Evolutionary conservation across 2,329 filamentous ascomycete species (phyloP).

Genomic region (Fusarium falciforme): DNA sequence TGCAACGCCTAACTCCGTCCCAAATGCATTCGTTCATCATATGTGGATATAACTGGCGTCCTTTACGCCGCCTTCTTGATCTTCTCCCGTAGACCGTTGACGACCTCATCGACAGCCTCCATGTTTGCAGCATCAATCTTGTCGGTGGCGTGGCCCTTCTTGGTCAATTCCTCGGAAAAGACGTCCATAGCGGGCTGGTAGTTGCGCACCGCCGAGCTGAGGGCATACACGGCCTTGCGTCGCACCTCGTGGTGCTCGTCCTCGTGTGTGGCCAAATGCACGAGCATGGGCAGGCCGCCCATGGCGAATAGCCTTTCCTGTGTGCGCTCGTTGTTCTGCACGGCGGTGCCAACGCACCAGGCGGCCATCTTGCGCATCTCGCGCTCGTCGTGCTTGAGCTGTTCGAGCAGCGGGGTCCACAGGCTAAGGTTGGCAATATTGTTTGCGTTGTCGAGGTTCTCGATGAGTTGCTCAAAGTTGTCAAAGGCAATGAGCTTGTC

Average conservation of each 20-base stretch:
- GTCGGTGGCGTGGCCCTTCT: constrained; percentile 64
- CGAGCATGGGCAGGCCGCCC: constrained; percentile 77
- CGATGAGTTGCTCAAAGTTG: constrained; percentile 93
- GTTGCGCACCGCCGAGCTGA: constrained; percentile 88
- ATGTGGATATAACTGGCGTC: background rate
- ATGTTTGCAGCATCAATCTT: constrained; percentile 87
- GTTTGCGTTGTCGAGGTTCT: constrained; percentile 96
- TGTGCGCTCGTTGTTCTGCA: constrained; percentile 91
- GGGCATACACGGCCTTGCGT: constrained; percentile 88
- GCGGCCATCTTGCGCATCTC: constrained; percentile 87
- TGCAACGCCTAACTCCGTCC: constrained; percentile 51
- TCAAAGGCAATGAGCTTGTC: constrained; percentile 88
- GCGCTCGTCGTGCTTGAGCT: constrained; percentile 74
- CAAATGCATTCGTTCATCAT: constrained; percentile 45
- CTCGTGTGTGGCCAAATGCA: constrained; percentile 70
- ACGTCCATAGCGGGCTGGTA: constrained; percentile 85
- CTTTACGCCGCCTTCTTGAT: constrained; percentile 49
- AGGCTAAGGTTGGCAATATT: constrained; percentile 83
- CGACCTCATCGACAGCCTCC: constrained; percentile 83
- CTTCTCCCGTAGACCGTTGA: constrained; percentile 72
- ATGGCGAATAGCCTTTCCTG: constrained; percentile 76
- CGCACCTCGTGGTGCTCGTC: constrained; percentile 73
- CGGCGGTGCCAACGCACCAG: constrained; percentile 94
- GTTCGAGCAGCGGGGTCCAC: constrained; percentile 82
- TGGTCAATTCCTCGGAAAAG: constrained; percentile 70